A percentile compares a stretch with the other conserved stretches of the same genome.
These are phyloP conservation scores for Thozetella sp. DNA, from an alignment of 495 filamentous ascomycete species.

Conservation along the genomic window DNA sequence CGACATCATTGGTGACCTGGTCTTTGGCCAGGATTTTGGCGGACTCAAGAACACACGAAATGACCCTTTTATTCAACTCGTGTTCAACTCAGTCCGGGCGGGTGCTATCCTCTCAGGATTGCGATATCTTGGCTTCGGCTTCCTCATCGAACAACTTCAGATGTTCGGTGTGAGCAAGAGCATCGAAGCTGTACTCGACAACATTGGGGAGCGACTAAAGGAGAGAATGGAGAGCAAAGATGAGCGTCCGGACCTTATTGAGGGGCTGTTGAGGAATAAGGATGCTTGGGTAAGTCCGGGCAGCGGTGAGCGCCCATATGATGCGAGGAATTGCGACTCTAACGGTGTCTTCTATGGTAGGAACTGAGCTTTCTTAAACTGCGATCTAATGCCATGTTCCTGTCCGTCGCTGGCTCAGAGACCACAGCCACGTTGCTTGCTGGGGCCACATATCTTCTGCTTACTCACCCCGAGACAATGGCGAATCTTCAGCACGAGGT, in stretches of 20 bases:
- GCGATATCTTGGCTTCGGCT: neutral
- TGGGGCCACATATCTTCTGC: constrained; percentile 45
- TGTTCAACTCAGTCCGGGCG: constrained; percentile 20
- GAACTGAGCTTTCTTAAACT: constrained; percentile 5
- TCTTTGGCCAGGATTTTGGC: constrained; percentile 51
- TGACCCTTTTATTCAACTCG: constrained; percentile 27
- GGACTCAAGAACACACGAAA: constrained; percentile 31
- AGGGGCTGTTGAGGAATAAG: constrained; percentile 47
- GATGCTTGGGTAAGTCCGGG: constrained; percentile 33
- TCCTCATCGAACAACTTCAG: constrained; percentile 15
- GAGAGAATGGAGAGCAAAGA: constrained; percentile 36
- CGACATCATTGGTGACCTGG: constrained; percentile 55
- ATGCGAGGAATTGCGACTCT: neutral
- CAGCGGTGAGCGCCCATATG: neutral
- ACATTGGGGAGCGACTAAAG: constrained; percentile 28
- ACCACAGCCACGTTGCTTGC: constrained; percentile 51
- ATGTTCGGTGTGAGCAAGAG: neutral
- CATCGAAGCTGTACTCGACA: constrained; percentile 21
- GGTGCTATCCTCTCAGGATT: neutral
- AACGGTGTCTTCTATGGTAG: neutral
- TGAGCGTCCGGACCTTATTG: constrained; percentile 47
- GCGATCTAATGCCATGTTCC: constrained; percentile 2
- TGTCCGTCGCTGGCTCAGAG: constrained; percentile 32
- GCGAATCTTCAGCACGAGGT: constrained; percentile 45
- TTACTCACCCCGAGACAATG: constrained; percentile 36